Conservation (phyloP, 331 rosid species). For the Rosa hybrid region DNA sequence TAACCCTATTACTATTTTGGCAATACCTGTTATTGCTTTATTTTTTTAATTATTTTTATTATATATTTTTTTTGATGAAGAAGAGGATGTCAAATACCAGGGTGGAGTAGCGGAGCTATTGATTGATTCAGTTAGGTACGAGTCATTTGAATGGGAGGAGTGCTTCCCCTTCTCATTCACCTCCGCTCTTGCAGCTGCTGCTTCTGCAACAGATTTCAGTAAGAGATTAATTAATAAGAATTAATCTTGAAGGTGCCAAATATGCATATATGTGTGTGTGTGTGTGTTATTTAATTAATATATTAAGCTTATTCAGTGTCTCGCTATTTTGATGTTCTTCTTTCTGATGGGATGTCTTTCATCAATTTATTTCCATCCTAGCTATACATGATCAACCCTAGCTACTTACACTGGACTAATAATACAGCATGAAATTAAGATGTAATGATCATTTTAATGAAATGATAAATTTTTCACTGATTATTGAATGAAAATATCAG, state of each 20-base stretch:
- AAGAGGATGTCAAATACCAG: background rate
- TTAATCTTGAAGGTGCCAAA: background rate
- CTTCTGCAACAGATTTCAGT: slow-evolving; percentile 15
- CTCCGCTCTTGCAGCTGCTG: slow-evolving; percentile 31
- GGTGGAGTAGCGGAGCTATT: slow-evolving; percentile 12
- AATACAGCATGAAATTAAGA: background rate
- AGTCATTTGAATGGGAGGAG: slow-evolving; percentile 9
- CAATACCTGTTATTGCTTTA: background rate
- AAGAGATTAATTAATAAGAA: background rate
- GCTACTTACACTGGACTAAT: background rate
- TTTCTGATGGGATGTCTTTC: background rate
- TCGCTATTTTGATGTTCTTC: background rate
- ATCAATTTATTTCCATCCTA: background rate
- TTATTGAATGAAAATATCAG: too few relatives aligned
- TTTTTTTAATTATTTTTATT: background rate
- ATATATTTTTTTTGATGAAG: too few relatives aligned
- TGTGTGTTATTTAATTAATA: too few relatives aligned
- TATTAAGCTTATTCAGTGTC: too few relatives aligned
- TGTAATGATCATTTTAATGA: too few relatives aligned
- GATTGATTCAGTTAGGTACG: slow-evolving; percentile 13
- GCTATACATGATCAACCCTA: background rate
- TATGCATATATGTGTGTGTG: background rate
- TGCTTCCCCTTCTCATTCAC: slow-evolving; percentile 21
- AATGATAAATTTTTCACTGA: too few relatives aligned
- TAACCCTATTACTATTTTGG: slow-evolving; percentile 11